Evolutionary conservation across 495 filamentous ascomycete genomes (phyloP).

Genomic region (Penicillium verhagenii): DNA sequence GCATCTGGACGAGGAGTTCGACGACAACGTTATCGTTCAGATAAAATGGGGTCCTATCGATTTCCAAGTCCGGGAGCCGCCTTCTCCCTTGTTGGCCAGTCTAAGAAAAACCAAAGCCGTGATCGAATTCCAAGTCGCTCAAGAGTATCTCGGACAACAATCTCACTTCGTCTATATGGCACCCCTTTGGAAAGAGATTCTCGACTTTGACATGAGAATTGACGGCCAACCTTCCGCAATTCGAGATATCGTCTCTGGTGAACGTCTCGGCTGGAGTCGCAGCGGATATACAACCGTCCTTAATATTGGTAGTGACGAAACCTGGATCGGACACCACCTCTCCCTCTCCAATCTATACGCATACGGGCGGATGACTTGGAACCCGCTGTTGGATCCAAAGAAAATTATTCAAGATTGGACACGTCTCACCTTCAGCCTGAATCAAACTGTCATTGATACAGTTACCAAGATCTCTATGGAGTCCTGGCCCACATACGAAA

Average conservation of each 20-base stretch:
- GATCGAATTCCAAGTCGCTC: slow-evolving; percentile 65
- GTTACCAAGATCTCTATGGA: slow-evolving; percentile 65
- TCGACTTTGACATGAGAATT: slow-evolving; percentile 65
- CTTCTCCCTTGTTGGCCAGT: slow-evolving; percentile 68
- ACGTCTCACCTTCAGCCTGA: slow-evolving; percentile 59
- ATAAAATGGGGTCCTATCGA: slow-evolving; percentile 76
- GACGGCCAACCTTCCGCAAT: slow-evolving; percentile 53
- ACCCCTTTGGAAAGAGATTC: slow-evolving; percentile 64
- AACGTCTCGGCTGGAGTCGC: slow-evolving; percentile 55
- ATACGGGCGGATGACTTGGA: slow-evolving; percentile 66
- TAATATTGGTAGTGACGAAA: slow-evolving; percentile 65
- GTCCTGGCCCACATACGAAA: slow-evolving; percentile 70
- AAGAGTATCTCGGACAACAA: slow-evolving; percentile 74
- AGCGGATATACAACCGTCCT: slow-evolving; percentile 67
- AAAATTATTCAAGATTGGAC: slow-evolving; percentile 63
- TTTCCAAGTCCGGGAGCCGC: slow-evolving; percentile 71
- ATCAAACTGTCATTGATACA: slow-evolving; percentile 52
- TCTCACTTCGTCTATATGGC: slow-evolving; percentile 65
- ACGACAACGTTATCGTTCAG: slow-evolving; percentile 68
- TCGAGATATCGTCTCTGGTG: slow-evolving; percentile 57
- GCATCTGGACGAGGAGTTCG: slow-evolving; percentile 61
- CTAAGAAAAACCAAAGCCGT: slow-evolving; percentile 55
- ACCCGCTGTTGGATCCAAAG: slow-evolving; percentile 46
- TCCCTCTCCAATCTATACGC: slow-evolving; percentile 74
- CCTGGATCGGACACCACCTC: slow-evolving; percentile 67